phyloP scores from a whole-genome alignment of 176 grass and related monocot species.

The Oryza australiensis region DNA sequence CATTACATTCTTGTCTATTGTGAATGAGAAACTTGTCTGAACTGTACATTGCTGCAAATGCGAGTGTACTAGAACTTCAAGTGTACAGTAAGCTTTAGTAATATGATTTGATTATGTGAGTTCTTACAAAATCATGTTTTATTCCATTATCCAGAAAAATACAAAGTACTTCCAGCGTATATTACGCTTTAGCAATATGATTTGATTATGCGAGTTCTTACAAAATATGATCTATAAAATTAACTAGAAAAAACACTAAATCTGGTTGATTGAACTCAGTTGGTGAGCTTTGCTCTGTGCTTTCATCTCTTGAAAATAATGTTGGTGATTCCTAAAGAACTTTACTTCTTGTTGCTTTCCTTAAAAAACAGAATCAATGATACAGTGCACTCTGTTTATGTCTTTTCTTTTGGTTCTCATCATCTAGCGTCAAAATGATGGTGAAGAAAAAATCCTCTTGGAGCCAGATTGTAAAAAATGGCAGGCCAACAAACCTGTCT shows the following conservation, averaged over 20 bases:
- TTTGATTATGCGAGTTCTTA: neutral
- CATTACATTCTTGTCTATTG: neutral
- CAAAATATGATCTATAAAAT: neutral
- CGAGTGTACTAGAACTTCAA: neutral
- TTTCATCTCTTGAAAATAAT: slow-evolving; percentile 26
- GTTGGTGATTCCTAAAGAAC: neutral
- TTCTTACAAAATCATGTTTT: neutral
- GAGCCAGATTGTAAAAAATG: slow-evolving; percentile 24
- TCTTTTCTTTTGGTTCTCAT: slow-evolving; percentile 7
- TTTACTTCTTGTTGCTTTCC: slow-evolving; percentile 5
- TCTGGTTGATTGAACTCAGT: neutral
- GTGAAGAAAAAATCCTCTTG: slow-evolving; percentile 38
- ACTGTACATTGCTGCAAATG: neutral
- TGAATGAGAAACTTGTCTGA: neutral
- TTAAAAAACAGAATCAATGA: neutral
- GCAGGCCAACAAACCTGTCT: slow-evolving; percentile 36
- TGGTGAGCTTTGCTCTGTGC: neutral
- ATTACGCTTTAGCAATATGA: neutral
- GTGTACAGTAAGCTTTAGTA: neutral
- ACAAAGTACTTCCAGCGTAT: neutral
- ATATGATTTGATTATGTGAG: neutral
- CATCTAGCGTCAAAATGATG: slow-evolving; percentile 37
- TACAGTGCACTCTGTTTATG: slow-evolving; percentile 8
- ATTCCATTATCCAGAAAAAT: no score
- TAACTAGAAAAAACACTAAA: no score